Conservation (phyloP, 2,329 filamentous ascomycete species). For the Fusarium udum region DNA sequence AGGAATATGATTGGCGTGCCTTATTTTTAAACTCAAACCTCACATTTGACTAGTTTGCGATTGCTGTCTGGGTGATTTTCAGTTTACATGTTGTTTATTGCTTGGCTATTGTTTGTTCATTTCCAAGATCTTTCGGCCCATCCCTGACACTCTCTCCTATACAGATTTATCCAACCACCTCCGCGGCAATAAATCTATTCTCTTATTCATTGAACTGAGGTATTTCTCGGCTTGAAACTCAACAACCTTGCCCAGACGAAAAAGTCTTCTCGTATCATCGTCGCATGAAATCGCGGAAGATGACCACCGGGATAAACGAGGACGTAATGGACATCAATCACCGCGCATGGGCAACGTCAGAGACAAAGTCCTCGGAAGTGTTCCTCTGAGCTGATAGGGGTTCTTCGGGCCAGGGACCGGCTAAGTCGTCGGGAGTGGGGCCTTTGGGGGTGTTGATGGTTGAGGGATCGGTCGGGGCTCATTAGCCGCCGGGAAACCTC, state of each 20-base stretch:
- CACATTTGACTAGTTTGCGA: neutral
- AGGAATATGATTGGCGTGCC: slow-evolving; percentile 3
- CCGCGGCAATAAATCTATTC: neutral
- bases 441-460: neutral
- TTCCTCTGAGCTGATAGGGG: slow-evolving; percentile 11
- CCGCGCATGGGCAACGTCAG: slow-evolving; percentile 19
- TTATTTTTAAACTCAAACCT: neutral
- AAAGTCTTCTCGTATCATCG: slow-evolving; percentile 12
- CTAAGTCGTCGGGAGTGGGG: slow-evolving; percentile 28
- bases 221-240: slow-evolving; percentile 22
- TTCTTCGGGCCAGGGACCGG: slow-evolving; percentile 34
- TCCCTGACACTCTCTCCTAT: neutral
- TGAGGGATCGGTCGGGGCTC: slow-evolving; percentile 10
- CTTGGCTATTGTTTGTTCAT: neutral
- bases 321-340: slow-evolving; percentile 43
- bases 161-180: neutral
- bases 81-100: neutral
- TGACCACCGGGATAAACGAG: slow-evolving; percentile 17
- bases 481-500: slow-evolving; percentile 39
- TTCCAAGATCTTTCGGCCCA: neutral
- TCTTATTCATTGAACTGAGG: slow-evolving; percentile 13
- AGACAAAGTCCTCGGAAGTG: slow-evolving; percentile 3
- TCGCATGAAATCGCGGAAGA: slow-evolving; percentile 35
- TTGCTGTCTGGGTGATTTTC: neutral
- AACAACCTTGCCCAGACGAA: neutral